Evolutionary conservation across 2,329 filamentous ascomycete genomes (phyloP).

Genomic region (Ascochyta clinopodiicola): DNA sequence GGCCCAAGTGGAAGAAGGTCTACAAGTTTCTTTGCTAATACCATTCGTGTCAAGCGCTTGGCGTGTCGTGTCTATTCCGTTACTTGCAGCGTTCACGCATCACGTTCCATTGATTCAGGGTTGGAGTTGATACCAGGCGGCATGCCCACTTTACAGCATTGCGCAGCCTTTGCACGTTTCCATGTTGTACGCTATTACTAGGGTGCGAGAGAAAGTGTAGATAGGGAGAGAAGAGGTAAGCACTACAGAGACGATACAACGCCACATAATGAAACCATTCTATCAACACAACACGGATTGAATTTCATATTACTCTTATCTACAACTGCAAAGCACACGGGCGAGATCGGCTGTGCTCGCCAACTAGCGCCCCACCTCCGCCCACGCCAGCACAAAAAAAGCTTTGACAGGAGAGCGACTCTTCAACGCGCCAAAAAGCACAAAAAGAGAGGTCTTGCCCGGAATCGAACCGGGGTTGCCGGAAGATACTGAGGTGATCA

Average conservation of each 20-base stretch:
- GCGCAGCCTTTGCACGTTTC: conserved; percentile 34
- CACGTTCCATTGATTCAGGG: conserved; percentile 4
- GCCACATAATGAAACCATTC: background rate
- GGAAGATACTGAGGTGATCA: conserved; percentile 21
- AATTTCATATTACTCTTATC: no score
- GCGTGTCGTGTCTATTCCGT: conserved; percentile 6
- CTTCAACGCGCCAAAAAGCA: no score
- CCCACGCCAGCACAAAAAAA: background rate
- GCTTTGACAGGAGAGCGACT: background rate
- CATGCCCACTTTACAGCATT: conserved; percentile 26
- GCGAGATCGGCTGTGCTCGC: background rate
- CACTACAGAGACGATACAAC: background rate
- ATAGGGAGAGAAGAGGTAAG: background rate
- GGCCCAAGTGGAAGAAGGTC: conserved; percentile 57
- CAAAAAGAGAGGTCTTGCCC: conserved; percentile 22
- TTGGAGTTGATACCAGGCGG: conserved; percentile 42
- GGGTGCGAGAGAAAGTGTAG: conserved; percentile 4
- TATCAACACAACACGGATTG: no score
- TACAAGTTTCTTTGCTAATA: conserved; percentile 58
- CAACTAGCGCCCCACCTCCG: background rate
- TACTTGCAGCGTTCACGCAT: conserved; percentile 25
- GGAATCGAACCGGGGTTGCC: conserved; percentile 26
- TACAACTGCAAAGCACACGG: no score
- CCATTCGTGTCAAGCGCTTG: background rate
- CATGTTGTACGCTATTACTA: conserved; percentile 15